These are phyloP conservation scores for Dimargaris verticillata DNA, from an alignment of 192 early-diverging fungal species.

Conservation along the genomic window DNA sequence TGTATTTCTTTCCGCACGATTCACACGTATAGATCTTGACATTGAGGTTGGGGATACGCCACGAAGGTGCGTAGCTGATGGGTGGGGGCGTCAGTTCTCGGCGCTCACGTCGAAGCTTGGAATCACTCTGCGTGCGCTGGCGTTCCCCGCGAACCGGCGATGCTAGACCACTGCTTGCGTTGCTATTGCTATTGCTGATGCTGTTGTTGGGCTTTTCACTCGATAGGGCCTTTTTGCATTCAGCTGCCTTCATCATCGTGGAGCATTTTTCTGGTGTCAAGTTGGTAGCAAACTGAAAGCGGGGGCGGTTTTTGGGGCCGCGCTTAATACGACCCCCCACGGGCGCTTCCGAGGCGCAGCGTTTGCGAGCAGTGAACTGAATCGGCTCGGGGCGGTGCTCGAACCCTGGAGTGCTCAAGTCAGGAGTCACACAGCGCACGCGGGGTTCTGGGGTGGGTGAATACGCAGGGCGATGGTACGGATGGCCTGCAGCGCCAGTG, in stretches of 20 bases:
- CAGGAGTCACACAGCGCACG: background rate
- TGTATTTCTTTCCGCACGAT: slow-evolving; percentile 9
- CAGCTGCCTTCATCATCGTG: background rate
- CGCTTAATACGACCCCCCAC: background rate
- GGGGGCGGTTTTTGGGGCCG: background rate
- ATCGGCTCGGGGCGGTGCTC: background rate
- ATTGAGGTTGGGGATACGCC: slow-evolving; percentile 7
- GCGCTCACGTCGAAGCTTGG: background rate
- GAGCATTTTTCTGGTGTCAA: slow-evolving; percentile 9
- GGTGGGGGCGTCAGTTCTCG: slow-evolving; percentile 1
- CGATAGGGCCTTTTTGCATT: too few species aligned
- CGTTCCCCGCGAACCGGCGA: background rate
- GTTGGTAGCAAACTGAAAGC: slow-evolving; percentile 4
- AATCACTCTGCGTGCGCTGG: background rate
- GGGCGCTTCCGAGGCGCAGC: background rate
- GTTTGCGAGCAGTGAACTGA: background rate
- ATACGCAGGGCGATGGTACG: too few species aligned
- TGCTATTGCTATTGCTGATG: too few species aligned
- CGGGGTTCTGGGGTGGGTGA: too few species aligned
- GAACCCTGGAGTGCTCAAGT: background rate
- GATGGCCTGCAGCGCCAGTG: too few species aligned
- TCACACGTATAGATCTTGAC: slow-evolving; percentile 4
- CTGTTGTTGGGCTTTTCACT: too few species aligned
- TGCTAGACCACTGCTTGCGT: background rate
- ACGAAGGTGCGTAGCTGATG: slow-evolving; percentile 6